phyloP scores from a whole-genome alignment of 352 stramenopile species.

The Aphanomyces euteiches region DNA sequence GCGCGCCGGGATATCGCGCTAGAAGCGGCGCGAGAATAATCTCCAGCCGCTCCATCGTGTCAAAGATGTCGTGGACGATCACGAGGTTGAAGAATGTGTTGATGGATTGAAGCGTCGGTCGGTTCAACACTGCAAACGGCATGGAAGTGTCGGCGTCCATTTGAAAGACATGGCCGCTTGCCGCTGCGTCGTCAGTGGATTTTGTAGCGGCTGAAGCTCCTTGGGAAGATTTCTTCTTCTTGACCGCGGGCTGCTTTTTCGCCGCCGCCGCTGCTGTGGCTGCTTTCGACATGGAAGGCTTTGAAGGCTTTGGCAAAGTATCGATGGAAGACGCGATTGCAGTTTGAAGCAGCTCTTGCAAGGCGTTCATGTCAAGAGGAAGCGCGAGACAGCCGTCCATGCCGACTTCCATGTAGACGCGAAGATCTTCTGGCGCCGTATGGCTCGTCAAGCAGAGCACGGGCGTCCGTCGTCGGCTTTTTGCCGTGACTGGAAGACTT shows the following conservation, averaged over 20 bases:
- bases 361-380: conserved; percentile 56
- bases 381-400: conserved; percentile 90
- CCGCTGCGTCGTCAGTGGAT: conserved; percentile 49
- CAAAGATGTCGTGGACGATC: conserved; percentile 94
- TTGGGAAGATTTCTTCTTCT: conserved; percentile 41
- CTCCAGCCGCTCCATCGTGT: conserved; percentile 92
- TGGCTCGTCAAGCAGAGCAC: conserved; percentile 73
- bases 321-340: conserved; percentile 52
- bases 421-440: conserved; percentile 63
- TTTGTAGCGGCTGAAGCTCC: conserved; percentile 41
- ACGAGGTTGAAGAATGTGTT: conserved; percentile 92
- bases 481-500: conserved; percentile 35
- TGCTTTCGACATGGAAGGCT: conserved; percentile 28
- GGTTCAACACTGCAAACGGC: conserved; percentile 87
- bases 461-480: conserved; percentile 36
- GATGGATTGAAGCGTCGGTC: conserved; percentile 29
- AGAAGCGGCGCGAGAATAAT: conserved; percentile 91
- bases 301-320: conserved; percentile 30
- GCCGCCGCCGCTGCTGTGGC: conserved; percentile 36
- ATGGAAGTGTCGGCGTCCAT: conserved; percentile 91
- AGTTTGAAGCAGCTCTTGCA: conserved; percentile 76
- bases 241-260: background rate
- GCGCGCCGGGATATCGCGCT: conserved; percentile 75
- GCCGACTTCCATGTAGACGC: conserved; percentile 84
- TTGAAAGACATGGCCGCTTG: conserved; percentile 66